phyloP scores from a whole-genome alignment of 164 flowering plant species.

The Santalum album region DNA sequence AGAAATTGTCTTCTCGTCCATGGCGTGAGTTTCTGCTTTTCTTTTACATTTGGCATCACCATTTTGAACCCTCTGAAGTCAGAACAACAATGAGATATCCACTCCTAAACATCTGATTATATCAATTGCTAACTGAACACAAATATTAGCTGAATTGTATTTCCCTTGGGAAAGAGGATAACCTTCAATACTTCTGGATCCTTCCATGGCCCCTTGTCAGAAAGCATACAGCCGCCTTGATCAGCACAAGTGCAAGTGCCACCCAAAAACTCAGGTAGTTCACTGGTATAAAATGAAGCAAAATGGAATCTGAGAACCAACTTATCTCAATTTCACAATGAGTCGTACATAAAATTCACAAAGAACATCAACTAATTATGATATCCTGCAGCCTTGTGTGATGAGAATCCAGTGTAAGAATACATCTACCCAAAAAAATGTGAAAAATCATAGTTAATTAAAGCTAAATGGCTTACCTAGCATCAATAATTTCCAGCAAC shows the following conservation, averaged over 20 bases:
- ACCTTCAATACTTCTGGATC: conserved; percentile 35
- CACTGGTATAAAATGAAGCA: conserved; percentile 16
- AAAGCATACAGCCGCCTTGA: conserved; percentile 42
- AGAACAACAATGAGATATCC: background rate
- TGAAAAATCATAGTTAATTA: background rate
- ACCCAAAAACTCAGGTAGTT: conserved; percentile 41
- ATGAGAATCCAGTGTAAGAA: no score
- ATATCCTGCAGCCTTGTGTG: no score
- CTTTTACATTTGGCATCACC: conserved; percentile 46
- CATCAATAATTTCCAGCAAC: conserved; percentile 49
- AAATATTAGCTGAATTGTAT: background rate
- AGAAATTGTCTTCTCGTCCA: conserved; percentile 27
- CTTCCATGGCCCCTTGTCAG: conserved; percentile 52
- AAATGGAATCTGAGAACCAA: no score
- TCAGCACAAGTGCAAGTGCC: conserved; percentile 42
- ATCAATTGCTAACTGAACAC: background rate
- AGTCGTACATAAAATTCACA: no score
- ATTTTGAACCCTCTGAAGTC: conserved; percentile 36
- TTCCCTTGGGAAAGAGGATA: no score
- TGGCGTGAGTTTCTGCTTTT: background rate
- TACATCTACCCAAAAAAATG: no score
- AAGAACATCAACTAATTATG: background rate
- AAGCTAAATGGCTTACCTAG: conserved; percentile 19
- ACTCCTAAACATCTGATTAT: background rate
- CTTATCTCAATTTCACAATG: no score